phyloP scores from a whole-genome alignment of 352 stramenopile species.

The Phytophthora multivora region DNA sequence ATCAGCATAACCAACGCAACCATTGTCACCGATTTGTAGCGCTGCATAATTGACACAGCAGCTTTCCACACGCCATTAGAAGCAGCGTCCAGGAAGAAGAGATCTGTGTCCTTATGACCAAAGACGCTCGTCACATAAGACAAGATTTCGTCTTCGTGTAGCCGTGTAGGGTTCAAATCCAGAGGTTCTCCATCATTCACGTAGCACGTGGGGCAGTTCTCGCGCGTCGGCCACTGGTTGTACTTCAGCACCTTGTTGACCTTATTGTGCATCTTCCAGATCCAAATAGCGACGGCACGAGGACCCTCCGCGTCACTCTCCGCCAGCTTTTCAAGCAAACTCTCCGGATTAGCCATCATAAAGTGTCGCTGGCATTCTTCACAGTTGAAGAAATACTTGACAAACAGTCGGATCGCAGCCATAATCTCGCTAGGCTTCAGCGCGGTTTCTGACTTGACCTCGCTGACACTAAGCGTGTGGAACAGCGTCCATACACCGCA shows the following conservation, averaged over 20 bases:
- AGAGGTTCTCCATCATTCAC: conserved; percentile 45
- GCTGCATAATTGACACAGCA: conserved; percentile 41
- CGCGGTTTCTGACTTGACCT: conserved; percentile 29
- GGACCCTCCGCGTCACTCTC: conserved; percentile 45
- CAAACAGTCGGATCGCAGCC: conserved; percentile 63
- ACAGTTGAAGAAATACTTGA: conserved; percentile 84
- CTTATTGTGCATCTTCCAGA: conserved; percentile 87
- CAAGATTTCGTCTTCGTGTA: conserved; percentile 54
- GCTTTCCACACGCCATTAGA: conserved; percentile 45
- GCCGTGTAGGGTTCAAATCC: conserved; percentile 49
- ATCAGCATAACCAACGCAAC: conserved; percentile 27
- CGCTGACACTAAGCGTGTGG: conserved; percentile 63
- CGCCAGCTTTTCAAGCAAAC: conserved; percentile 50
- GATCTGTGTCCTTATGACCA: conserved; percentile 49
- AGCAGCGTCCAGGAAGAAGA: conserved; percentile 50
- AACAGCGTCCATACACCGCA: conserved; percentile 84
- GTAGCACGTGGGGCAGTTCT: conserved; percentile 60
- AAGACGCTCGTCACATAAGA: conserved; percentile 60
- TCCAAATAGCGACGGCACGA: conserved; percentile 62
- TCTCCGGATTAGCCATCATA: conserved; percentile 64
- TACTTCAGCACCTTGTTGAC: conserved; percentile 85
- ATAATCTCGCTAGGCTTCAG: conserved; percentile 66
- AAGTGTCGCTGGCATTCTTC: conserved; percentile 80
- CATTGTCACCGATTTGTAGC: conserved; percentile 42
- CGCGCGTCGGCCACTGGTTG: conserved; percentile 54